These are phyloP conservation scores for Combretum micranthum DNA, from an alignment of 345 rosid species.

Conservation along the genomic window DNA sequence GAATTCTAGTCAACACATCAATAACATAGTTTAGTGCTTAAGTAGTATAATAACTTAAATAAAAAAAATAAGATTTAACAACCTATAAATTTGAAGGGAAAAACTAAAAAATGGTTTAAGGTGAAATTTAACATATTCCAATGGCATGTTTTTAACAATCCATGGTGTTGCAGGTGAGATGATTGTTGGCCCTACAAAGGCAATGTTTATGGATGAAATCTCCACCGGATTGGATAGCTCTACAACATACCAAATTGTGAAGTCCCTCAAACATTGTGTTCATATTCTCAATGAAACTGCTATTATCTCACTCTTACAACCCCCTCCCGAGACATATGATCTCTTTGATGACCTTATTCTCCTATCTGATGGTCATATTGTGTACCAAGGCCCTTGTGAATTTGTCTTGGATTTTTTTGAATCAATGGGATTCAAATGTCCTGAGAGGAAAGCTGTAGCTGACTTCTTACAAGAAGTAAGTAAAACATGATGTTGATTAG, in stretches of 20 bases:
- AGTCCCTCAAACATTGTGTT: conserved; percentile 23
- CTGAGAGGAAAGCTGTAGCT: conserved; percentile 20
- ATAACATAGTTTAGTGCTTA: too few relatives aligned
- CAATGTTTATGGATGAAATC: conserved; percentile 37
- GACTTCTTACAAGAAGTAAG: conserved; percentile 28
- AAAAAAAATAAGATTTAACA: too few relatives aligned
- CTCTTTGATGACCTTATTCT: conserved; percentile 25
- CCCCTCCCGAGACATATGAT: conserved; percentile 33
- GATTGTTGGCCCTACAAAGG: conserved; percentile 37
- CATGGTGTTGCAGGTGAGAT: conserved; percentile 23
- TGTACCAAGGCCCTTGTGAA: conserved; percentile 25
- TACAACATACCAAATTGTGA: conserved; percentile 35
- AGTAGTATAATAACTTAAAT: too few relatives aligned
- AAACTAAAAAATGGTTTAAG: too few relatives aligned
- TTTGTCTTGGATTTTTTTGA: conserved; percentile 15
- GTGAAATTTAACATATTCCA: too few relatives aligned
- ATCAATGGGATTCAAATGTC: conserved; percentile 18
- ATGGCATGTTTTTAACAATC: too few relatives aligned
- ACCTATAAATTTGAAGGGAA: too few relatives aligned
- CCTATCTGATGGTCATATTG: conserved; percentile 19
- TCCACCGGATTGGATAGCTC: conserved; percentile 43
- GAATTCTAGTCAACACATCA: too few relatives aligned
- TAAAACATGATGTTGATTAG: not conserved
- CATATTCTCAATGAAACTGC: conserved; percentile 32
- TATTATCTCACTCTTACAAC: conserved; percentile 38